Evolutionary conservation across 163 green algal genomes (phyloP), one percentile per base, ranked within the genome.

Genomic region (Smithsoniella earleae): DNA sequence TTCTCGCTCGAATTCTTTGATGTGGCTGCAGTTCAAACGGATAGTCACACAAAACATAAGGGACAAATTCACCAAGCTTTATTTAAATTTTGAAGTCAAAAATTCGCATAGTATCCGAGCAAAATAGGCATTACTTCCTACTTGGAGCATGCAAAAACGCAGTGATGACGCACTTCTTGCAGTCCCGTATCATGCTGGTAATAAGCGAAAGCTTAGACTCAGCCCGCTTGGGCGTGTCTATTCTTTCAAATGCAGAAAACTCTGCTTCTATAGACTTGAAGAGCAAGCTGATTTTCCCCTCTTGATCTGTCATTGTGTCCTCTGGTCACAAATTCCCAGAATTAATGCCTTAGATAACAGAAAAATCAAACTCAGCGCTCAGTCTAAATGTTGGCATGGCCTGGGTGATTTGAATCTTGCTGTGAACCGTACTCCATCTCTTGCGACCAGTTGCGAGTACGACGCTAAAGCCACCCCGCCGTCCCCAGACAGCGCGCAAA

Each of bases 1-100:
- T 62, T 95, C 89, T 3, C 84, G 73, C 74, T 95, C 90, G 81
- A 93, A 95, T 22, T 96, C 88, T 18, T 90, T 88, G 36, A 96
- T 90, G 1, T 95, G 81, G 28, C 89, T 95, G 83, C 74, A 78
- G 0, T 1, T 0, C 34, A 58, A 43, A 36, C 40, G 10, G 10
- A 13, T 49, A 49, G 40, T 49, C 10, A 49, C 13, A 49, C 10
- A 22, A 49, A 49, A 22, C 40, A 13, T 49, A 13, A 22, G 13
- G 40, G 40, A 13, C 10, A 13, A 13, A 22, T 49, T 22, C 13
- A 49, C 40, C 10, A 49, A 22, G 40, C n/a, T n/a, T n/a, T n/a
- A n/a, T n/a, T n/a, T n/a, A n/a, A n/a, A n/a, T n/a, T n/a, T n/a
- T n/a, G n/a, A n/a, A n/a, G n/a, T n/a, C n/a, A n/a, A n/a, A n/a